Base-by-base conservation (phyloP, 2,329 filamentous ascomycete genomes). In the Colletotrichum karsti region DNA sequence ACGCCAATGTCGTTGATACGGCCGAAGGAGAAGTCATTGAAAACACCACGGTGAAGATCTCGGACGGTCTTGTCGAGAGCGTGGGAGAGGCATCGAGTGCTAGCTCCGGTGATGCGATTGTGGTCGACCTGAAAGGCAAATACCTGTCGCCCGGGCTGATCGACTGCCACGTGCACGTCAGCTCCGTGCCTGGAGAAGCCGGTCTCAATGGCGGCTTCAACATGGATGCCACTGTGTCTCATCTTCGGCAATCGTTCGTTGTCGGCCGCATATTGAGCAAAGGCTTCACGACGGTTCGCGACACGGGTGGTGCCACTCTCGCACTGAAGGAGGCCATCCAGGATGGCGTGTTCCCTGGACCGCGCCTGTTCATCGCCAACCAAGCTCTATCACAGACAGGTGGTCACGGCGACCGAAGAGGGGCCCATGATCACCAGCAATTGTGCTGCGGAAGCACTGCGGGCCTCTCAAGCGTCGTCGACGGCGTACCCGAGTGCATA, bases 211-310 rank as follows among this genome's bases (percentile, higher is more conserved):
- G 66, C 20, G 73, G 72, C 7, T 70, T 73, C 22, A 68, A 69
- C 54, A 69, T 79, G 20, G 79, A 82, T 22, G 72, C 75, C 2
- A 72, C 74, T 1, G 79, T 80, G 2, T 81, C 80, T 0, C 74
- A 81, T 4, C 76, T 85, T 13, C 78, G 85, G 3, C 82, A 86
- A 71, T 79, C 86, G 0, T 87, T 81, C 63, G 77, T 85, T 7
- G 81, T 78, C 64, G 68, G 74, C 9, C 80, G 86, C 63, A 89
- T 88, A 77, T 80, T 90, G 0, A 74, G 77, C 42, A 82, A 87
- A 18, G 88, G 88, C 1, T 90, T 90, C 76, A 90, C 88, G 1
- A 85, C 81, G 2, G 81, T 87, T 3, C 82, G 88, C 4, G 88
- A 91, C 72, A 87, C 84, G 35, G 88, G 87, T 1, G 88, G 88